Conservation (phyloP, 495 filamentous ascomycete genomes). For the Amorphotheca resinae region DNA sequence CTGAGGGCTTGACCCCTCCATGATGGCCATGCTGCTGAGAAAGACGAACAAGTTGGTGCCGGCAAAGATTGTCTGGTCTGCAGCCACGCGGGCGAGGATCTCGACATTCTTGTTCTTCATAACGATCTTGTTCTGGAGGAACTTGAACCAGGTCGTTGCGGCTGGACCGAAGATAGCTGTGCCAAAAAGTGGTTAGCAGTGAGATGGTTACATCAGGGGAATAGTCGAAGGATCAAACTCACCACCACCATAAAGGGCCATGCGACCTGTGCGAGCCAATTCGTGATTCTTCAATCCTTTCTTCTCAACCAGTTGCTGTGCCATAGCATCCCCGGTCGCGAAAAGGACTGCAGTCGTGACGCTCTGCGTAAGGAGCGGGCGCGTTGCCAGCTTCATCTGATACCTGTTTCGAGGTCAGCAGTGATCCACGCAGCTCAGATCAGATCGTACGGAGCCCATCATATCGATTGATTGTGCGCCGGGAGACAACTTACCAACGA, state of each 20-base stretch:
- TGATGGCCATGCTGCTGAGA: slow-evolving; percentile 70
- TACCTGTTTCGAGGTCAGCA: slow-evolving; percentile 48
- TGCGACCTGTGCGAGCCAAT: slow-evolving; percentile 66
- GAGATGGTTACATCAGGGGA: no score
- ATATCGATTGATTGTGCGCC: not conserved
- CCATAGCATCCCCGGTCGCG: slow-evolving; percentile 76
- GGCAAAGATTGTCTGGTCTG: slow-evolving; percentile 81
- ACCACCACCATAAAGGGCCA: slow-evolving; percentile 90
- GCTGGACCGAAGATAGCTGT: slow-evolving; percentile 81
- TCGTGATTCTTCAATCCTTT: slow-evolving; percentile 71
- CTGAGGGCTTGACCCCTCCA: slow-evolving; percentile 63
- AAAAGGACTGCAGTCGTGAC: slow-evolving; percentile 82
- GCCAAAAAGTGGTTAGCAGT: slow-evolving; percentile 9
- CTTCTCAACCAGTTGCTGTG: slow-evolving; percentile 89
- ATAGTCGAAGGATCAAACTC: slow-evolving; percentile 21
- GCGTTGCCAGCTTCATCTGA: slow-evolving; percentile 64
- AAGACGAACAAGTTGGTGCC: slow-evolving; percentile 71
- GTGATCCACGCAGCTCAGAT: not conserved
- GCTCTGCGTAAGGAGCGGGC: slow-evolving; percentile 79
- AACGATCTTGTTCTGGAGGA: slow-evolving; percentile 59
- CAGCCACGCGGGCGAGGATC: slow-evolving; percentile 66
- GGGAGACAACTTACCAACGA: slow-evolving; percentile 3
- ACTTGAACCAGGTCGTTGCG: slow-evolving; percentile 77
- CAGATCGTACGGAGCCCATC: not conserved
- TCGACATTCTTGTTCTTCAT: slow-evolving; percentile 53